These are phyloP conservation scores for Teunomyces stri DNA, from an alignment of 805 yeast species.

Conservation along the genomic window DNA sequence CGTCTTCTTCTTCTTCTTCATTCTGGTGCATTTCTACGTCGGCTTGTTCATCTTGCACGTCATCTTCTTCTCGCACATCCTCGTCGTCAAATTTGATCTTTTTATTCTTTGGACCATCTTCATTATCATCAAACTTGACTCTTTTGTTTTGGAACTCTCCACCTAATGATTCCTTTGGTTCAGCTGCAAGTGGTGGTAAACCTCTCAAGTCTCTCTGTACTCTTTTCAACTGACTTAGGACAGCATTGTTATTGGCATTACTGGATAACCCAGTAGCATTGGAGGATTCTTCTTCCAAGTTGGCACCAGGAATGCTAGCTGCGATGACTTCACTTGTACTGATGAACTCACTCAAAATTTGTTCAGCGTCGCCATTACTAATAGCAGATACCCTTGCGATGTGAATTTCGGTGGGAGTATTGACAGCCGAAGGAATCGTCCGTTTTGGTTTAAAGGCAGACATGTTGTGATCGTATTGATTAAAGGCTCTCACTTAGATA, in stretches of 20 bases:
- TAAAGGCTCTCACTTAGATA: background rate
- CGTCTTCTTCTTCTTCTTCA: conserved; percentile 9
- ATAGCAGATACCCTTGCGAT: conserved; percentile 28
- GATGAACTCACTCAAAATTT: conserved; percentile 43
- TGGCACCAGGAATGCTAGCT: conserved; percentile 23
- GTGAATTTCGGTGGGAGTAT: conserved; percentile 45
- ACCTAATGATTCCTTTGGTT: conserved; percentile 6
- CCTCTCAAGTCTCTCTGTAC: conserved; percentile 79
- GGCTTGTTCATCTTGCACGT: background rate
- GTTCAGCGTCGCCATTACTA: conserved; percentile 44
- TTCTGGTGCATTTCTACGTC: background rate
- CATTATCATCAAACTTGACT: conserved; percentile 23
- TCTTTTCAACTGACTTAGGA: conserved; percentile 63
- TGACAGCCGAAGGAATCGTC: conserved; percentile 42
- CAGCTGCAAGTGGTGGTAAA: conserved; percentile 57
- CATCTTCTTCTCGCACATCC: conserved; percentile 8
- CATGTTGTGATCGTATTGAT: conserved; percentile 8
- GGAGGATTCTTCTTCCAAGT: conserved; percentile 21
- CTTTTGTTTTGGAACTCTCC: conserved; percentile 21
- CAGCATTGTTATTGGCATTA: conserved; percentile 34
- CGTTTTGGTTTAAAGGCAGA: conserved; percentile 43
- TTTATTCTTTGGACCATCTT: conserved; percentile 14
- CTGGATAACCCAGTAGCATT: conserved; percentile 31
- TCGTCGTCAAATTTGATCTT: conserved; percentile 16
- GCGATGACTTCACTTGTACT: conserved; percentile 34